These are phyloP conservation scores for Neofusicoccum umdonicola DNA, from an alignment of 2,329 filamentous ascomycete species.

Conservation along the genomic window DNA sequence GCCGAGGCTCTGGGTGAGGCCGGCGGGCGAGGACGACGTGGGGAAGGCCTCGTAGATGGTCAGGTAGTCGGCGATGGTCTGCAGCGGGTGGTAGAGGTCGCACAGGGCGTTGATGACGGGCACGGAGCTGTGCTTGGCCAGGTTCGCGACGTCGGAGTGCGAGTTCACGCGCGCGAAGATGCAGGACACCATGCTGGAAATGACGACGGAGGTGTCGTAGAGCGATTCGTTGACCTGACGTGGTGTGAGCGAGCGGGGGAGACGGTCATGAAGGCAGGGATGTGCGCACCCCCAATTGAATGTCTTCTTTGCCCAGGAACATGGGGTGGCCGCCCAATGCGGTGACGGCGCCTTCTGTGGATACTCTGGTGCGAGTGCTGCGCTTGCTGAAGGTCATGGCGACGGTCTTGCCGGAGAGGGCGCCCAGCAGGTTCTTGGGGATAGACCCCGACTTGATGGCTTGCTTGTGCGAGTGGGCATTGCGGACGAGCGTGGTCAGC, in stretches of 20 bases:
- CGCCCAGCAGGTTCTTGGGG: conserved; percentile 58
- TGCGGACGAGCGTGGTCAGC: conserved; percentile 76
- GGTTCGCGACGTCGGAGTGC: conserved; percentile 49
- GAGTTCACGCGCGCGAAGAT: conserved; percentile 53
- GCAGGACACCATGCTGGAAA: conserved; percentile 67
- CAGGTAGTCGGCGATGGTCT: conserved; percentile 90
- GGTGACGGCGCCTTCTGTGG: conserved; percentile 87
- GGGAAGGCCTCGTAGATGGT: conserved; percentile 81
- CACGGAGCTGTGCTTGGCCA: conserved; percentile 48
- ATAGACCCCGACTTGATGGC: conserved; percentile 69
- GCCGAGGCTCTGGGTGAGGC: conserved; percentile 56
- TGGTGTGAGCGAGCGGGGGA: conserved; percentile 16
- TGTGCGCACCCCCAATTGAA: conserved; percentile 77
- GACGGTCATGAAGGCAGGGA: neutral
- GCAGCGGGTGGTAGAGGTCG: conserved; percentile 88
- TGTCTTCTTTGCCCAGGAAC: conserved; percentile 95
- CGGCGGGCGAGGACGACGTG: conserved; percentile 32
- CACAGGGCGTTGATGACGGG: conserved; percentile 64
- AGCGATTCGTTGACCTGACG: conserved; percentile 82
- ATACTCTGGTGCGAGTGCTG: conserved; percentile 88
- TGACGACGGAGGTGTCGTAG: conserved; percentile 86
- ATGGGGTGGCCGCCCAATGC: conserved; percentile 89
- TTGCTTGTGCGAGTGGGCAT: conserved; percentile 74
- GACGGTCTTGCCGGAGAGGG: conserved; percentile 73
- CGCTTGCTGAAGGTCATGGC: conserved; percentile 98